Evolutionary conservation across 768 basidiomycete genomes (phyloP), one percentile per base, ranked within the genome.

Genomic region (Mycena pura): DNA sequence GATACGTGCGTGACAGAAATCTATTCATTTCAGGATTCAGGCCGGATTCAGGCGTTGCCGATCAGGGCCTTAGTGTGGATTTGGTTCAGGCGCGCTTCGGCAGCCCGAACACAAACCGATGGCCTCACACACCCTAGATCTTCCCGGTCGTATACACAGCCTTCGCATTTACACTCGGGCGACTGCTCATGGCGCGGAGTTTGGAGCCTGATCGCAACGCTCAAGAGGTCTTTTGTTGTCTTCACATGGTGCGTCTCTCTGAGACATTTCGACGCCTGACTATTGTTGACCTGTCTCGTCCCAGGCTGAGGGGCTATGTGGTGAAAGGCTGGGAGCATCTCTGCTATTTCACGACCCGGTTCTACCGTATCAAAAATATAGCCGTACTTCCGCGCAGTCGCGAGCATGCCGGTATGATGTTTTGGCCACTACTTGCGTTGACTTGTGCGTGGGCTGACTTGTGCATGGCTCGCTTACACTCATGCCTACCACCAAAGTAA

Each of bases 281-380:
- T 24, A 25, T 53, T 53, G 21, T 53, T 53, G 4, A 14, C 2
- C 51, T 43, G 51, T 1, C 8, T 1, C 14, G 21, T 53, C 8
- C n/a, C 19, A 6, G 15, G 32, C 14, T 65, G 57, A 11, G 47
- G 57, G 3, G 65, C 67, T 2, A 25, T 52, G 56, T 78, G 77
- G 55, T 71, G 66, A 76, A 74, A 78, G 0, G 77, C 70, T 21
- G 77, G 74, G 57, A 70, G 68, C 14, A 60, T 3, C 10, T 45
- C 11, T 21, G 53, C 56, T 1, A 68, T 43, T 0, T 68, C 46
- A 27, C 44, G 29, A 1, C 58, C 38, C 21, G 69, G 63, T 0
- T 34, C 51, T 13, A 50, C 24, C 1, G 67, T 60, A 21, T 72
- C 67, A 3, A 70, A 51, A 0, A 43, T n/a, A 0, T 72, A 15